Evolutionary conservation across 495 filamentous ascomycete genomes (phyloP).

Genomic region (Tuber microsphaerosporum): DNA sequence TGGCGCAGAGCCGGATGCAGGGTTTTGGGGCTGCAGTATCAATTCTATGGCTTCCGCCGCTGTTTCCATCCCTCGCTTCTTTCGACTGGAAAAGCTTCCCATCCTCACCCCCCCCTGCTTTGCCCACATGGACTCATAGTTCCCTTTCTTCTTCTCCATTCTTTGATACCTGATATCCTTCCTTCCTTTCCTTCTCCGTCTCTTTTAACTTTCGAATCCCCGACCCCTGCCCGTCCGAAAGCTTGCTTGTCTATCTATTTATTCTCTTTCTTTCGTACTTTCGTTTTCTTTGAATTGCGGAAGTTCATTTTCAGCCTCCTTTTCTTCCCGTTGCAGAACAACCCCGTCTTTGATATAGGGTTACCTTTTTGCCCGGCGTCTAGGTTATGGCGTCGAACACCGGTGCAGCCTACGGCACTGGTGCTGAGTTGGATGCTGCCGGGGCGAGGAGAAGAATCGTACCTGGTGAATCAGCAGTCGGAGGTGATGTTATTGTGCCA

Average conservation of each 20-base stretch:
- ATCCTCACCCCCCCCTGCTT: conserved; percentile 20
- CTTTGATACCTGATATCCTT: neutral
- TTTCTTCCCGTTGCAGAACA: conserved; percentile 16
- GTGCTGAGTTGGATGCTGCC: conserved; percentile 29
- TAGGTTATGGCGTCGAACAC: conserved; percentile 26
- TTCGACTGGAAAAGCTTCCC: conserved; percentile 24
- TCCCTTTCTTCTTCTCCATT: conserved; percentile 15
- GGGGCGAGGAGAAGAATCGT: conserved; percentile 28
- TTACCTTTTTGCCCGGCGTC: conserved; percentile 2
- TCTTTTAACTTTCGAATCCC: neutral
- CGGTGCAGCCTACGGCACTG: conserved; percentile 19
- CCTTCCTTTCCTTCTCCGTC: neutral
- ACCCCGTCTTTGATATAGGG: neutral
- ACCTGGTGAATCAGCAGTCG: conserved; percentile 18
- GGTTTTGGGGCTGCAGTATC: neutral
- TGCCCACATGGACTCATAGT: neutral
- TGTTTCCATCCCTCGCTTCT: neutral
- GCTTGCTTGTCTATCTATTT: neutral
- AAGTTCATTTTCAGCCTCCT: conserved; percentile 11
- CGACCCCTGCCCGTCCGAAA: neutral
- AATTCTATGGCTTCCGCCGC: neutral
- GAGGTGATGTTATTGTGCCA: conserved; percentile 16
- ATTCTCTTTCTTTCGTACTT: conserved; percentile 13
- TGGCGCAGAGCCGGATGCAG: conserved; percentile 1
- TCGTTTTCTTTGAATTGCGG: conserved; percentile 16